phyloP scores from a whole-genome alignment of 2,329 filamentous ascomycete species.

The Ascochyta lentis region DNA sequence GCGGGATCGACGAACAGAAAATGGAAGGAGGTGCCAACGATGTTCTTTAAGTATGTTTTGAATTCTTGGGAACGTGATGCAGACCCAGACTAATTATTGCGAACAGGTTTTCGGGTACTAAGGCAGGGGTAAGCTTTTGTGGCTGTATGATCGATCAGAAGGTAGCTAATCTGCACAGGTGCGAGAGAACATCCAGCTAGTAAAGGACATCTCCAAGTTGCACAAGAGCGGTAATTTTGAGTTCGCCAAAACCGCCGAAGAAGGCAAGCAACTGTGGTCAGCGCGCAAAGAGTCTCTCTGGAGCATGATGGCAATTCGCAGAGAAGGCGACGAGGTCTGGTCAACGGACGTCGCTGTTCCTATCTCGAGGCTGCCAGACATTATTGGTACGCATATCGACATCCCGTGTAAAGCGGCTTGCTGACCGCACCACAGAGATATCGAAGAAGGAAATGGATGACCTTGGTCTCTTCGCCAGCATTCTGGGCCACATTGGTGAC shows the following conservation, averaged over 20 bases:
- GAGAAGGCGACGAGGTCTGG: constrained; percentile 65
- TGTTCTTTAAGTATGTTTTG: constrained; percentile 85
- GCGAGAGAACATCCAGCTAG: constrained; percentile 74
- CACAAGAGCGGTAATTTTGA: constrained; percentile 64
- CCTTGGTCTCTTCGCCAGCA: constrained; percentile 83
- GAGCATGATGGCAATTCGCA: constrained; percentile 65
- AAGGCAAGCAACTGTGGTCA: constrained; percentile 65
- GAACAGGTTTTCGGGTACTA: constrained; percentile 73
- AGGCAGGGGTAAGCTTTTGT: constrained; percentile 59
- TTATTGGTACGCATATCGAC: constrained; percentile 59
- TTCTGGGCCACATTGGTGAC: constrained; percentile 89
- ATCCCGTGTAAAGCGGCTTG: background rate
- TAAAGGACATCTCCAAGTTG: constrained; percentile 69
- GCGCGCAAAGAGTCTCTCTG: constrained; percentile 67
- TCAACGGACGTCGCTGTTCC: constrained; percentile 68
- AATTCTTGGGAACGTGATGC: too few species aligned
- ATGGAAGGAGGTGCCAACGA: constrained; percentile 78
- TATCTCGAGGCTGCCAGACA: constrained; percentile 66
- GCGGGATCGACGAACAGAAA: constrained; percentile 72
- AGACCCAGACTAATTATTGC: constrained; percentile 30
- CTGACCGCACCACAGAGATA: constrained; percentile 63
- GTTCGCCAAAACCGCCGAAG: constrained; percentile 61
- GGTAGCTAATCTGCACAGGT: constrained; percentile 57
- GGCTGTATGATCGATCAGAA: constrained; percentile 17
- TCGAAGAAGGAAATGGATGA: constrained; percentile 90